Evolutionary conservation across 2,329 filamentous ascomycete species (phyloP), one percentile per base, ranked within the genome.

Genomic region (Hymenoscyphus occultus): DNA sequence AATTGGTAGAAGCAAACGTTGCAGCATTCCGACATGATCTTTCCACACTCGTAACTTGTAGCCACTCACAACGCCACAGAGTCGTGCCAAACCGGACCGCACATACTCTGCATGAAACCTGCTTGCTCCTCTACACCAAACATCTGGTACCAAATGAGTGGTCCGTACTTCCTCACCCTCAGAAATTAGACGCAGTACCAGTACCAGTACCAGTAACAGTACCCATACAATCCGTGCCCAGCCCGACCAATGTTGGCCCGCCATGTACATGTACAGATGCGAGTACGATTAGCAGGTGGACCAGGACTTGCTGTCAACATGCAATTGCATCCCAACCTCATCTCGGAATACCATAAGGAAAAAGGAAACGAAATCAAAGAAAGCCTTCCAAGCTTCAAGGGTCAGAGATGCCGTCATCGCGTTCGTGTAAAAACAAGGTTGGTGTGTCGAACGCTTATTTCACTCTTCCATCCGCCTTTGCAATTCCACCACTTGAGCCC

Each of bases 401-500:
- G 74, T 98, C 94, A 98, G 94, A 97, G 92, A 91, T 96, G 90
- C 92, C 90, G 89, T 90, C 85, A 90, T 92, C 87, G 93, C 95
- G 94, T 97, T 88, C 94, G 93, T 92, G 85, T 81, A 82, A 81
- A 86, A 96, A 97, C 93, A 98, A 97, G 94, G 90, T 88, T 78
- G 80, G 84, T 97, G 94, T 97, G 95, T 92, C 94, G 93, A 91
- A 97, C 95, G 93, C 95, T 89, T 85, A 93, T 93, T 88, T 98
- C 95, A 99, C 86, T 83, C 86, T 90, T 81, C 86, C 80, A 80
- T 81, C 82, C 80, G 79, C 83, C 82, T 82, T 80, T 80, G 79
- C 87, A 85, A 81, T 80, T 84, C 84, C 84, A 90, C 92, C 94
- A 84, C 95, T 97, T 92, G 78, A 91, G 93, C 93, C 91, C 88